Conservation (phyloP, 2,329 filamentous ascomycete species). For the Berkeleyomyces rouxiae region DNA sequence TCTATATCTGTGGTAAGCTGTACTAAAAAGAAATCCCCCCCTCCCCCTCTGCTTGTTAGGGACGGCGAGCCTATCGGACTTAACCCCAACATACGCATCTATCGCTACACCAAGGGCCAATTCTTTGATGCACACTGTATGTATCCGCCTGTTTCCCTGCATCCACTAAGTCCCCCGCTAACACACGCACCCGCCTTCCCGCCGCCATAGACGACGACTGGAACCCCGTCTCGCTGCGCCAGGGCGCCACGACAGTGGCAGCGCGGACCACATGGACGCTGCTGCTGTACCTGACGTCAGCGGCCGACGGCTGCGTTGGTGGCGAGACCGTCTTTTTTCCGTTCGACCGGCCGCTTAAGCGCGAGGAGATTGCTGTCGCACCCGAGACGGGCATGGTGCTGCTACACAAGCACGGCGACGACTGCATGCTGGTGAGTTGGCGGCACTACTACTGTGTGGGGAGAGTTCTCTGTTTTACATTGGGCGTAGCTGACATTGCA, state of each 20-base stretch:
- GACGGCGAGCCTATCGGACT: constrained; percentile 70
- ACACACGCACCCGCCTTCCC: background rate
- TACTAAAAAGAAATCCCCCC: background rate
- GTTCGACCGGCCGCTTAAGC: constrained; percentile 37
- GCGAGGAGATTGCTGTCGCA: constrained; percentile 52
- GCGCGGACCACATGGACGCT: constrained; percentile 77
- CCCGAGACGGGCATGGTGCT: constrained; percentile 75
- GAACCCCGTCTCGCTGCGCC: constrained; percentile 47
- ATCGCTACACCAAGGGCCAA: constrained; percentile 70
- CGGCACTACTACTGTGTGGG: background rate
- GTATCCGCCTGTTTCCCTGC: constrained; percentile 21
- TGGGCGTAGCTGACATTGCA: constrained; percentile 5
- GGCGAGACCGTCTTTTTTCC: constrained; percentile 90
- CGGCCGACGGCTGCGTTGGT: constrained; percentile 56
- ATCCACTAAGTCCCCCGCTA: background rate
- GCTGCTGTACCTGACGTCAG: constrained; percentile 68
- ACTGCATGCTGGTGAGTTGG: constrained; percentile 56
- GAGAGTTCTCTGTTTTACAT: constrained; percentile 8
- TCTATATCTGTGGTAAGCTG: background rate
- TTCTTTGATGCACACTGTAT: constrained; percentile 87
- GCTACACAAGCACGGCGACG: constrained; percentile 74
- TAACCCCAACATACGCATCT: constrained; percentile 77
- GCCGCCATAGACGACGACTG: constrained; percentile 59
- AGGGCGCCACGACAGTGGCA: constrained; percentile 18
- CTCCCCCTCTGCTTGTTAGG: constrained; percentile 31